A percentile compares a stretch with the other conserved stretches of the same genome.
These are phyloP conservation scores for Plasmopara halstedii DNA, from an alignment of 352 stramenopile genomes.

Conservation along the genomic window DNA sequence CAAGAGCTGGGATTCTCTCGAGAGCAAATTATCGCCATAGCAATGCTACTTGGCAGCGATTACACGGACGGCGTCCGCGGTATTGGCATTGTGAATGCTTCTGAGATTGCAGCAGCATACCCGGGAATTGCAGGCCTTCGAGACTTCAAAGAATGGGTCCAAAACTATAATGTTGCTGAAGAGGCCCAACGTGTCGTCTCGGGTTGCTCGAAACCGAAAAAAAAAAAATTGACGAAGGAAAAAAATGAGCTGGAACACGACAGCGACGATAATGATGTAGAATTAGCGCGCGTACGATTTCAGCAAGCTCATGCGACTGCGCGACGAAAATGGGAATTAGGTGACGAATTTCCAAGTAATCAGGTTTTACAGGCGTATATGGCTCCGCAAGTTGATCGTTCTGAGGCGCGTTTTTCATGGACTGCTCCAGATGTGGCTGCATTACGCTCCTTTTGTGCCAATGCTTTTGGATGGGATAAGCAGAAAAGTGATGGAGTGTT, in stretches of 20 bases:
- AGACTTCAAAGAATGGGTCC: slow-evolving; percentile 72
- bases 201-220: slow-evolving; percentile 16
- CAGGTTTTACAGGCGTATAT: slow-evolving; percentile 92
- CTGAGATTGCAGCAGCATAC: slow-evolving; percentile 75
- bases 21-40: slow-evolving; percentile 86
- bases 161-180: slow-evolving; percentile 50
- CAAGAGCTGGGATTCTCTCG: slow-evolving; percentile 89
- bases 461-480: slow-evolving; percentile 91
- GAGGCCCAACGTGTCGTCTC: slow-evolving; percentile 35
- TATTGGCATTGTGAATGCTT: slow-evolving; percentile 81
- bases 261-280: slow-evolving; percentile 29
- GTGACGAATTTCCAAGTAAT: slow-evolving; percentile 90
- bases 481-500: slow-evolving; percentile 87
- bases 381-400: slow-evolving; percentile 84
- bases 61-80: slow-evolving; percentile 87
- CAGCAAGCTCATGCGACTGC: slow-evolving; percentile 88
- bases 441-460: slow-evolving; percentile 81
- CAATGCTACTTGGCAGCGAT: slow-evolving; percentile 94
- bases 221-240: slow-evolving; percentile 29
- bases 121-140: slow-evolving; percentile 80
- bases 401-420: slow-evolving; percentile 89
- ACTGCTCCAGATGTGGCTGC: slow-evolving; percentile 81
- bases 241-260: slow-evolving; percentile 25
- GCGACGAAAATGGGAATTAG: slow-evolving; percentile 88
- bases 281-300: slow-evolving; percentile 68